phyloP scores from a whole-genome alignment of 1,284 basidiomycete genomes.

The Papiliotrema fonsecae region DNA sequence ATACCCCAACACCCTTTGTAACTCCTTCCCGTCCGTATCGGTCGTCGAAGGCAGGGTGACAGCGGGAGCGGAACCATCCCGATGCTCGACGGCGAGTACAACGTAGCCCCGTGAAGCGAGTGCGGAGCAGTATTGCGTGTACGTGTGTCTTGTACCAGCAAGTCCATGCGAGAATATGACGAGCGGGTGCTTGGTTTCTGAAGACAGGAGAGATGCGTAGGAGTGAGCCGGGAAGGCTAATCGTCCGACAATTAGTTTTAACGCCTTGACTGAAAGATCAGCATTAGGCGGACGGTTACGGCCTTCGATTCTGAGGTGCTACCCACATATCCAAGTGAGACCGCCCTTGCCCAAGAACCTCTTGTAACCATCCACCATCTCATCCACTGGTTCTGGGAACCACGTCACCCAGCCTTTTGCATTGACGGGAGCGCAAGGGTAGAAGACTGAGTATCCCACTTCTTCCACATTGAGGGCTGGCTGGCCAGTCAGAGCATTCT shows the following conservation, averaged over 20 bases:
- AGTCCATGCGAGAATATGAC: constrained; percentile 77
- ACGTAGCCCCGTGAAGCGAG: constrained; percentile 69
- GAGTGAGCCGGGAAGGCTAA: constrained; percentile 29
- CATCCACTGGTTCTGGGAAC: constrained; percentile 27
- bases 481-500: constrained; percentile 7
- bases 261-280: constrained; percentile 12
- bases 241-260: constrained; percentile 23
- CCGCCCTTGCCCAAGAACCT: constrained; percentile 25
- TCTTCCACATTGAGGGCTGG: constrained; percentile 25
- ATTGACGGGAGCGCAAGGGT: constrained; percentile 20
- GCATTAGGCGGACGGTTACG: too few relatives aligned
- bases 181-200: constrained; percentile 55
- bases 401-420: constrained; percentile 15
- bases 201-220: constrained; percentile 12
- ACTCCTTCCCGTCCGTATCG: constrained; percentile 6
- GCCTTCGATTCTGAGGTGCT: too few relatives aligned
- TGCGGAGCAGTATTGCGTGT: constrained; percentile 65
- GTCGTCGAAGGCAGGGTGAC: not conserved
- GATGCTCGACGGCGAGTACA: constrained; percentile 70
- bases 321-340: constrained; percentile 28
- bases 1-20: constrained; percentile 45
- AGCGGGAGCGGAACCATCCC: constrained; percentile 60
- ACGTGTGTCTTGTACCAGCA: constrained; percentile 65
- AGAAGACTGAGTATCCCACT: constrained; percentile 36
- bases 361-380: constrained; percentile 28